These are phyloP conservation scores for Closterium sp. DNA, from an alignment of 139 green algal genomes.

Conservation along the genomic window DNA sequence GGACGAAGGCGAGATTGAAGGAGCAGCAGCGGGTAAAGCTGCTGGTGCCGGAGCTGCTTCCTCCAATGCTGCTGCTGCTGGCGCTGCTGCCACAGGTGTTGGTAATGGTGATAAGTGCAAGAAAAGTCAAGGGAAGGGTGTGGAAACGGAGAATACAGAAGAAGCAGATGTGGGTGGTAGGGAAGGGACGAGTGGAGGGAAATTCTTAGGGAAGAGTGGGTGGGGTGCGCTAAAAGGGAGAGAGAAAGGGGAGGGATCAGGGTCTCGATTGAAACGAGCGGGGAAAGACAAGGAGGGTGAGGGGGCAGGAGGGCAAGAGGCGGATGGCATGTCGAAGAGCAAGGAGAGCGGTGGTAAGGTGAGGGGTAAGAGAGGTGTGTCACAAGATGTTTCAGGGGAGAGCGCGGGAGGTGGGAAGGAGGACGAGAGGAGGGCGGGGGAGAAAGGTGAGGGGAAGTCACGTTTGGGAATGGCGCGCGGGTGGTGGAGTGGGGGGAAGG, in stretches of 20 bases:
- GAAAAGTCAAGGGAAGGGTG: background rate
- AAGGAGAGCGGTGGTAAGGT: background rate
- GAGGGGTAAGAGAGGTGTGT: background rate
- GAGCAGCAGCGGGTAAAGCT: background rate
- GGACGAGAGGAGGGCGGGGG: background rate
- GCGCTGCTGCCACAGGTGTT: background rate
- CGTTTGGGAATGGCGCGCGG: background rate
- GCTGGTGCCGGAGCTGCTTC: conserved; percentile 14
- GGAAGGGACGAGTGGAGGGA: background rate
- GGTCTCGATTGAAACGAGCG: background rate
- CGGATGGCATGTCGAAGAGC: background rate
- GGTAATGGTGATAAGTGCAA: background rate
- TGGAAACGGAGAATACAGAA: background rate
- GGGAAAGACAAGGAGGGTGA: background rate
- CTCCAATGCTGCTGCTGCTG: background rate
- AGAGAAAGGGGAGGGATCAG: background rate
- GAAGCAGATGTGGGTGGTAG: background rate
- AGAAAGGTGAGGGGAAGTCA: background rate
- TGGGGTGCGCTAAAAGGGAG: background rate
- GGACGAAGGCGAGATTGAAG: background rate
- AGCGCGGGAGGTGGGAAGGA: background rate
- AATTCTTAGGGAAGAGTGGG: background rate
- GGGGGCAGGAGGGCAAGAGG: background rate
- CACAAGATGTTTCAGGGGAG: background rate
- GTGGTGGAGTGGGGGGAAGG: background rate